Evolutionary conservation across 2,329 filamentous ascomycete species (phyloP).

Genomic region (Talaromyces pinophilus): DNA sequence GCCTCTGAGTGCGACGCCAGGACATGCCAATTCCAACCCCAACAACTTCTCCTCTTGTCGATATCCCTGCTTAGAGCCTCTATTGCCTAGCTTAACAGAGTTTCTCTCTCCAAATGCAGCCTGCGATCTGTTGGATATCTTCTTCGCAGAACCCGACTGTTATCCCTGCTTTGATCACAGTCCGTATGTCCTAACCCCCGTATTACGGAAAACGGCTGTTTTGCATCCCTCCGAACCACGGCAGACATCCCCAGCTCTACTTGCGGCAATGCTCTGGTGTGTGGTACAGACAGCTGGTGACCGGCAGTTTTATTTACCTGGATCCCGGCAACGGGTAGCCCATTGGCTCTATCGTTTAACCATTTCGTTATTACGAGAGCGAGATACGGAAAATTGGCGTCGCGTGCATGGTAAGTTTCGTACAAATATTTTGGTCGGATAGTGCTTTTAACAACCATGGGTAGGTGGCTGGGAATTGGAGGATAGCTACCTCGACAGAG

Average conservation of each 20-base stretch:
- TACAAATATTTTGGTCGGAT: background rate
- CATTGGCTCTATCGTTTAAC: background rate
- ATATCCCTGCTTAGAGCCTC: background rate
- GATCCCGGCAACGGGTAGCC: constrained; percentile 42
- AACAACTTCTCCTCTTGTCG: background rate
- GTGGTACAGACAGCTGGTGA: constrained; percentile 53
- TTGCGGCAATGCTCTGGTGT: constrained; percentile 53
- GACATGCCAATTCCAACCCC: background rate
- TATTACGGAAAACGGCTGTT: background rate
- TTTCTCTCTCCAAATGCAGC: background rate
- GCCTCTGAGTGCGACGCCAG: background rate
- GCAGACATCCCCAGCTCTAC: constrained; percentile 47
- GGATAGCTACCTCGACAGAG: background rate
- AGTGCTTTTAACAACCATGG: background rate
- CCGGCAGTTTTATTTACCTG: constrained; percentile 45
- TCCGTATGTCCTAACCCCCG: background rate
- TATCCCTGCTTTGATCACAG: background rate
- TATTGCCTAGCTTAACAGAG: background rate
- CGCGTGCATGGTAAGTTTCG: background rate
- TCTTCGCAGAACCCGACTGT: background rate
- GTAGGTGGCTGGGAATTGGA: background rate
- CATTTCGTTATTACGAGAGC: background rate
- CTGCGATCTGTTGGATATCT: background rate
- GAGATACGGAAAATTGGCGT: background rate
- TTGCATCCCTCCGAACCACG: background rate